phyloP scores from a whole-genome alignment of 2,329 filamentous ascomycete species.

The Aspergillus sp. region DNA sequence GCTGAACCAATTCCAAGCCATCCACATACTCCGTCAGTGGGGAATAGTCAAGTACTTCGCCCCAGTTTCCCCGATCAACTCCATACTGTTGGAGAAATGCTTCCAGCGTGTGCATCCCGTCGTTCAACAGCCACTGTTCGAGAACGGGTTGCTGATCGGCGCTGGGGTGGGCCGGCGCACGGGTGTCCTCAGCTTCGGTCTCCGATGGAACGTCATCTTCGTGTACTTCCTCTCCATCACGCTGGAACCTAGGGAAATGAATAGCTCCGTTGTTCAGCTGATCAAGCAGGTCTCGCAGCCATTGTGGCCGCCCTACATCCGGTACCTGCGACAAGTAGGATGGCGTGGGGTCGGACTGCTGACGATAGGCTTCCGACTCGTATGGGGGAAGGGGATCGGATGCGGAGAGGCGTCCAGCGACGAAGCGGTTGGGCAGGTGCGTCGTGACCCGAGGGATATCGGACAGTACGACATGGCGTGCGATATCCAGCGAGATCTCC shows the following conservation, averaged over 20 bases:
- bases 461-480: conserved; percentile 76
- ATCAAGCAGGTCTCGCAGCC: conserved; percentile 39
- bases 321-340: conserved; percentile 35
- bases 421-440: conserved; percentile 66
- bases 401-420: conserved; percentile 67
- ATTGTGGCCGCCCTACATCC: conserved; percentile 35
- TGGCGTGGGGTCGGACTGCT: conserved; percentile 37
- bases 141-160: conserved; percentile 31
- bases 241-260: conserved; percentile 27
- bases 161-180: conserved; percentile 24
- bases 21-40: conserved; percentile 41
- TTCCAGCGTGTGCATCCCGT: conserved; percentile 37
- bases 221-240: conserved; percentile 22
- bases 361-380: conserved; percentile 43
- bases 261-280: conserved; percentile 38
- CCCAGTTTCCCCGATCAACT: conserved; percentile 47
- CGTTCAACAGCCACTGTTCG: conserved; percentile 36
- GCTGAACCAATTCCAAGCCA: conserved; percentile 29
- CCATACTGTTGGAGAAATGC: conserved; percentile 42
- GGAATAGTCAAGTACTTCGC: conserved; percentile 36
- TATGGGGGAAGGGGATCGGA: conserved; percentile 81
- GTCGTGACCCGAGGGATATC: conserved; percentile 71
- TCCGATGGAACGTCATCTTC: conserved; percentile 14
- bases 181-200: conserved; percentile 15
- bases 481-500: conserved; percentile 59